Base-by-base conservation (phyloP, 768 basidiomycete species). In the Russula brevipes region DNA sequence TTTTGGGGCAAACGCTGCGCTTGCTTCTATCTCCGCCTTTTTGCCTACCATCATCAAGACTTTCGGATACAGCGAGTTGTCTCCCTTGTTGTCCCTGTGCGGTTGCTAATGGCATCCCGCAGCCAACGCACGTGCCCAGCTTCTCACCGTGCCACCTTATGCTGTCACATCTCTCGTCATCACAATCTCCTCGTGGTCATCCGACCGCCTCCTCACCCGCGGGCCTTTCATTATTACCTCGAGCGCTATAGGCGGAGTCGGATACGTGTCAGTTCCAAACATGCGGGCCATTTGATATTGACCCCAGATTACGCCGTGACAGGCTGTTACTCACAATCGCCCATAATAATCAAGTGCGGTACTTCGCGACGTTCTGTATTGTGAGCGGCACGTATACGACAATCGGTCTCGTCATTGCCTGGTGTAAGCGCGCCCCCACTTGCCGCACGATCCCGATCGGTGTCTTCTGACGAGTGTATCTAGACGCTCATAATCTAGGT, bases 81-180 rank as follows among this genome's bases (percentile, higher is more conserved):
- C 31, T 38, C 45, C 39, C 42, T 57, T 7, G 3, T 52, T 17
- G 35, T 33, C 50, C 17, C 38, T 14, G 5, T 44, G 36, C 55
- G 17, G 38, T 11, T 49, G 59, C 38, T 60, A 68, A 57, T 69
- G 45, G 39, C 54, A 51, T 38, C 51, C 55, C 35, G 7, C 60
- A 89, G 88, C 81, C 36, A 80, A 82, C 64, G 86, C 88, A 14
- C 72, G 78, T 39, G 83, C 87, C 0, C 89, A 93, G 68, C 70
- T 92, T 2, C 78, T 90, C 55, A 90, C 90, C 0, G 89, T 93
- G 4, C 89, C 90, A 3, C 91, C 91, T 3, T 92, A 93, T 69
- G 86, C 84, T 2, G 84, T 86, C 19, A 82, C 85, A 2, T 82
- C 88, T 1, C 74, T 85, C 11, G 79, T 89, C n/a, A 76, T 91